Conservation (phyloP, 108 stramenopile species). For the Seminavis robusta region DNA sequence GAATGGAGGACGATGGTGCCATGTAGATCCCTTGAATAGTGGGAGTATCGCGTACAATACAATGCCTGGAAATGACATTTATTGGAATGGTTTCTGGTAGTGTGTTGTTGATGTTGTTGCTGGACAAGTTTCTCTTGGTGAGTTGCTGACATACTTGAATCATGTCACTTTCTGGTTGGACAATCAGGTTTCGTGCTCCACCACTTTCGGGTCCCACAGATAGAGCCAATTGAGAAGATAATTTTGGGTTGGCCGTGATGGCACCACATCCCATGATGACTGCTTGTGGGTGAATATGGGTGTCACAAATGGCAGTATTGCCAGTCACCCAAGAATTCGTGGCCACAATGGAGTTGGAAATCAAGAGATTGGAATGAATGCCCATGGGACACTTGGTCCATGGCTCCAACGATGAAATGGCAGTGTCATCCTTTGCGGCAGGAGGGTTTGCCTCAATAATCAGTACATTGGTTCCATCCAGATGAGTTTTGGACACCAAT, state of each 20-base stretch:
- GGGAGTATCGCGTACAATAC: constrained; percentile 57
- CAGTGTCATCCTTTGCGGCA: constrained; percentile 13
- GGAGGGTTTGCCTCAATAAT: too few relatives aligned
- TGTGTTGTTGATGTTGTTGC: not conserved
- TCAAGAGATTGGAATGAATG: constrained; percentile 51
- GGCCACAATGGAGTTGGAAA: constrained; percentile 51
- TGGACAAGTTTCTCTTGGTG: constrained; percentile 13
- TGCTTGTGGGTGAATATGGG: constrained; percentile 45
- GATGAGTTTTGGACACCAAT: constrained; percentile 37
- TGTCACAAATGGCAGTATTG: constrained; percentile 45
- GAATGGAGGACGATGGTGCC: constrained; percentile 38
- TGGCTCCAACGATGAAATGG: constrained; percentile 9
- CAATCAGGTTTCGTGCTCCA: constrained; percentile 45
- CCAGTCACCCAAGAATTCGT: constrained; percentile 50
- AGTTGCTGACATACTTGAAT: constrained; percentile 57
- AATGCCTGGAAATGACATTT: constrained; percentile 45
- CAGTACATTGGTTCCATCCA: constrained; percentile 45
- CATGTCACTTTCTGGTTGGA: constrained; percentile 57
- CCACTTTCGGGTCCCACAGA: constrained; percentile 79
- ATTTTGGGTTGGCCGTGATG: constrained; percentile 17
- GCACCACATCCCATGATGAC: constrained; percentile 53
- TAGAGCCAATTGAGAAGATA: constrained; percentile 35
- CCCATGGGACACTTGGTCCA: constrained; percentile 14
- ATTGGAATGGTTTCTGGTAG: constrained; percentile 2
- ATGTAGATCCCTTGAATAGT: constrained; percentile 54